These are phyloP conservation scores for Tricholoma sp. DNA, from an alignment of 768 basidiomycete species.

Conservation along the genomic window DNA sequence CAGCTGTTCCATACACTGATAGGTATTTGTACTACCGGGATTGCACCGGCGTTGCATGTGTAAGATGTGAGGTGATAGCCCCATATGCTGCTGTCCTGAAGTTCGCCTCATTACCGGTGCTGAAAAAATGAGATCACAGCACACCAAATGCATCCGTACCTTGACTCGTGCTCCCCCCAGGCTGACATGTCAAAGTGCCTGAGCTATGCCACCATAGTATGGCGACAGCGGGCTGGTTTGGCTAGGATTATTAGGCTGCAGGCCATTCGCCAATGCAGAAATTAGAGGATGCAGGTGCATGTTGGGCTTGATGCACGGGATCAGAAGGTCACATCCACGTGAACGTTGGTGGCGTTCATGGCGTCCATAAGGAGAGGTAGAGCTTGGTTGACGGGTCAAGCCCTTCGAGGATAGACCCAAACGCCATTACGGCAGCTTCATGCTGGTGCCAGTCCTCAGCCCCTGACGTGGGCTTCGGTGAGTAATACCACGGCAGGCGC, in stretches of 20 bases:
- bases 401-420: slow-evolving; percentile 95
- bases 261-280: slow-evolving; percentile 73
- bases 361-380: slow-evolving; percentile 90
- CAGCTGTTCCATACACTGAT: slow-evolving; percentile 88
- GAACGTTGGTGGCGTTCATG: slow-evolving; percentile 81
- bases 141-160: not conserved
- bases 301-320: slow-evolving; percentile 83
- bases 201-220: slow-evolving; percentile 84
- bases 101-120: slow-evolving; percentile 83
- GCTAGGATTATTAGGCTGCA: slow-evolving; percentile 37
- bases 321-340: slow-evolving; percentile 92
- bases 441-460: slow-evolving; percentile 89
- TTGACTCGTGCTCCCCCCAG: slow-evolving; percentile 72
- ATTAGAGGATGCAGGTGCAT: slow-evolving; percentile 82
- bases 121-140: slow-evolving; percentile 24
- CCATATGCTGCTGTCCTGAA: slow-evolving; percentile 95
- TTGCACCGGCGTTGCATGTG: slow-evolving; percentile 75
- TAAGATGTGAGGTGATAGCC: slow-evolving; percentile 83
- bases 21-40: slow-evolving; percentile 76
- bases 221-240: slow-evolving; percentile 68
- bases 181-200: slow-evolving; percentile 78
- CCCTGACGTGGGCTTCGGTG: slow-evolving; percentile 94
- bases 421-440: slow-evolving; percentile 98
- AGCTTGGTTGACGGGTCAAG: slow-evolving; percentile 92
- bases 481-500: slow-evolving; percentile 94